Conservation (phyloP, 2,329 filamentous ascomycete genomes). For the Neonectria sp. region DNA sequence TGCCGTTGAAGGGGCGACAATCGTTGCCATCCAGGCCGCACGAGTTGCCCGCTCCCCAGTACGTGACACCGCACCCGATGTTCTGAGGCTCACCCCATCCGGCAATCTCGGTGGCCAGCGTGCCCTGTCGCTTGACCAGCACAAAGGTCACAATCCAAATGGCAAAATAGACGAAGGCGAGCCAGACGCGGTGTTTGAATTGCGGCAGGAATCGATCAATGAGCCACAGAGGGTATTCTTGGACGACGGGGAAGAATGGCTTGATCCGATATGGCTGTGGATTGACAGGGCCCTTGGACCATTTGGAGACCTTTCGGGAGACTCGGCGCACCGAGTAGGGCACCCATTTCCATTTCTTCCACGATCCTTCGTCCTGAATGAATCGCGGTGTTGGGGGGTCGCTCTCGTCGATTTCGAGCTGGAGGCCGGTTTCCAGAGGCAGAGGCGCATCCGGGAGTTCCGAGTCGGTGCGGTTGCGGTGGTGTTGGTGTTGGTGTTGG, state of each 20-base stretch:
- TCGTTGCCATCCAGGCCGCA: slow-evolving; percentile 83
- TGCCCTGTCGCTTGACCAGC: slow-evolving; percentile 76
- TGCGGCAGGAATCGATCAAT: slow-evolving; percentile 75
- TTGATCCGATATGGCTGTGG: slow-evolving; percentile 65
- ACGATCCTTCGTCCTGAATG: slow-evolving; percentile 66
- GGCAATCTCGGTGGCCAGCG: slow-evolving; percentile 71
- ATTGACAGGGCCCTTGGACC: slow-evolving; percentile 70
- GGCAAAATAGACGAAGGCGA: slow-evolving; percentile 73
- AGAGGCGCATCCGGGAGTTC: slow-evolving; percentile 60
- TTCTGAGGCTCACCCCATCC: slow-evolving; percentile 77
- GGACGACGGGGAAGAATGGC: slow-evolving; percentile 75
- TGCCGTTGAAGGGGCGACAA: slow-evolving; percentile 82
- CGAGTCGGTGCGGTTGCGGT: slow-evolving; percentile 29
- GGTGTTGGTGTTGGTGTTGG: not conserved
- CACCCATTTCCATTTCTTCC: slow-evolving; percentile 70
- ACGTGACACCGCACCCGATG: slow-evolving; percentile 77
- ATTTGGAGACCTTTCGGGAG: slow-evolving; percentile 59
- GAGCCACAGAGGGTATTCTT: slow-evolving; percentile 76
- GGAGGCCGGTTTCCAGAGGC: slow-evolving; percentile 51
- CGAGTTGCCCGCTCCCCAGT: slow-evolving; percentile 79
- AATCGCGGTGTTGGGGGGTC: slow-evolving; percentile 70
- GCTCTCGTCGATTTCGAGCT: slow-evolving; percentile 62
- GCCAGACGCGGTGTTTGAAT: slow-evolving; percentile 69
- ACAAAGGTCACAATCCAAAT: slow-evolving; percentile 80
- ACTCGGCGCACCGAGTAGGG: slow-evolving; percentile 69